Percentiles rank a stretch among this genome's conserved stretches.
phyloP scores from a whole-genome alignment of 768 basidiomycete genomes.

The Rhizopogon sp. region DNA sequence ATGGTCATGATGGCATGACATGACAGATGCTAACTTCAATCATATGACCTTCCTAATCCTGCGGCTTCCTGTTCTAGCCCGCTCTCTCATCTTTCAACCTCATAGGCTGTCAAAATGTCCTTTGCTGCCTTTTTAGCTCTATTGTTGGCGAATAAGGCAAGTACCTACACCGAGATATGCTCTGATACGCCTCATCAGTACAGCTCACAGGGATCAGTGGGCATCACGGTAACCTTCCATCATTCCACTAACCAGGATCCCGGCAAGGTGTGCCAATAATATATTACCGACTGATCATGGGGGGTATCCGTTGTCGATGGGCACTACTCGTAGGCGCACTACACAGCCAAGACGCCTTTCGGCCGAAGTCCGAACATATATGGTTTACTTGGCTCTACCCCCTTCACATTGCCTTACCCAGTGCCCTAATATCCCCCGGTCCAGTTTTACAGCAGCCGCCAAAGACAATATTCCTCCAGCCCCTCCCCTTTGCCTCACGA shows the following conservation, averaged over 20 bases:
- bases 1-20: too few species aligned
- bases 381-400: background rate
- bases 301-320: too few species aligned
- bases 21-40: too few species aligned
- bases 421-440: constrained; percentile 43
- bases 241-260: background rate
- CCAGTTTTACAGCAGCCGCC: constrained; percentile 71
- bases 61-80: too few species aligned
- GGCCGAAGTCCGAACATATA: background rate
- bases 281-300: background rate
- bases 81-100: too few species aligned
- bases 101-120: background rate
- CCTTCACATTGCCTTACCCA: constrained; percentile 1
- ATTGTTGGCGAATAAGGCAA: background rate
- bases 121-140: background rate
- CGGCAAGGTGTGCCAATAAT: background rate
- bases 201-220: background rate
- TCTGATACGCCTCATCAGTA: background rate
- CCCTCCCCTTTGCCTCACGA: constrained; percentile 9
- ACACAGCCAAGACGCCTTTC: too few species aligned
- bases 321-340: too few species aligned
- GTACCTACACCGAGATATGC: background rate
- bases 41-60: too few species aligned
- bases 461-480: constrained; percentile 49
- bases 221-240: background rate